Evolutionary conservation across 2,329 filamentous ascomycete species (phyloP).

Genomic region (Neofusicoccum cordaticola): DNA sequence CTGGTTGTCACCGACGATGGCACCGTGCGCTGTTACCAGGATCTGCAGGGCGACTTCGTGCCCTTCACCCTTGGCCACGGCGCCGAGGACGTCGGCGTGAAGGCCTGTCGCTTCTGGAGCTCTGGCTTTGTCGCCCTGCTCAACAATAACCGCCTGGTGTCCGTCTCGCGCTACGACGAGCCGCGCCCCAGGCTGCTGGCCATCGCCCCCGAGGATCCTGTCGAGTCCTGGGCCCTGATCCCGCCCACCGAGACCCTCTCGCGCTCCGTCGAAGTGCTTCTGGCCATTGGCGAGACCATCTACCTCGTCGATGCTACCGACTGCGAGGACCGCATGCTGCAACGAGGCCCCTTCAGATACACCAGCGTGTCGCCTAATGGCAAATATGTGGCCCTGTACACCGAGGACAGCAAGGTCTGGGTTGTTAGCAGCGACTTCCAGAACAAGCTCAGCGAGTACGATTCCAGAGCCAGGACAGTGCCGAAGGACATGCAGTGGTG

Average conservation of each 20-base stretch:
- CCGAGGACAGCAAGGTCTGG: constrained; percentile 75
- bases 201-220: constrained; percentile 69
- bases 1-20: constrained; percentile 87
- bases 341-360: constrained; percentile 89
- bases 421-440: constrained; percentile 96
- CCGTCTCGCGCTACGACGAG: constrained; percentile 86
- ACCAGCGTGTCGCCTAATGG: constrained; percentile 90
- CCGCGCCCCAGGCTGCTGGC: constrained; percentile 83
- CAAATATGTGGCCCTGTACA: constrained; percentile 83
- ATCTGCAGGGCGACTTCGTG: constrained; percentile 90
- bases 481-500: constrained; percentile 94
- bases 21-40: constrained; percentile 83
- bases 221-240: constrained; percentile 87
- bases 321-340: constrained; percentile 84
- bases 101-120: constrained; percentile 87
- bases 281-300: constrained; percentile 81
- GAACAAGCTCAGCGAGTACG: constrained; percentile 84
- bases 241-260: constrained; percentile 86
- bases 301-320: constrained; percentile 85
- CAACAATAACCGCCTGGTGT: constrained; percentile 80
- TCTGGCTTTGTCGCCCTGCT: constrained; percentile 90
- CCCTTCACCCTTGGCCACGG: constrained; percentile 90
- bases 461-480: constrained; percentile 78
- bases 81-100: constrained; percentile 82
- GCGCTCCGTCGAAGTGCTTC: constrained; percentile 84